A percentile compares a stretch with the other conserved stretches of the same genome.
Conservation (phyloP, 2,329 filamentous ascomycete species). For the Metarhizium anisopliae region DNA sequence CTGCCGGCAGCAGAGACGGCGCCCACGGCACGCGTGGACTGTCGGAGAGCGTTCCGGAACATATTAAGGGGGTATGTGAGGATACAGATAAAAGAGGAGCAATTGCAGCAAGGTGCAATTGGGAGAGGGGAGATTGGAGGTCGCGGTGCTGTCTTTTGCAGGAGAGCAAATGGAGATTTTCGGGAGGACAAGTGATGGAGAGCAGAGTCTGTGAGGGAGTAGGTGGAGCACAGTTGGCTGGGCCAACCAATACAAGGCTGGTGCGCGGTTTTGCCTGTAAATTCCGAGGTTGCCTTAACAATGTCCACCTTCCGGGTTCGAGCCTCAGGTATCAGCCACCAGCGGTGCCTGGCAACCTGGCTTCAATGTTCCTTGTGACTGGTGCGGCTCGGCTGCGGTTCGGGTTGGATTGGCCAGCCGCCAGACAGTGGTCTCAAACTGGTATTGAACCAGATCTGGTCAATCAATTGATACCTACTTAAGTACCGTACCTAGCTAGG, state of each 20-base stretch:
- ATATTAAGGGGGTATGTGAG: slow-evolving; percentile 54
- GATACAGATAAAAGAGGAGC: slow-evolving; percentile 44
- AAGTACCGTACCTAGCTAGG: no score
- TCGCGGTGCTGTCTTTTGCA: slow-evolving; percentile 38
- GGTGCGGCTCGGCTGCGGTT: no score
- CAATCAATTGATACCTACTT: no score
- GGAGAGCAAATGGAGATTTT: slow-evolving; percentile 37
- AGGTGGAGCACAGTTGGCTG: slow-evolving; percentile 27
- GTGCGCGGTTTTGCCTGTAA: slow-evolving; percentile 30
- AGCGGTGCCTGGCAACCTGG: not conserved
- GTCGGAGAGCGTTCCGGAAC: slow-evolving; percentile 97
- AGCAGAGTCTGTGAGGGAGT: slow-evolving; percentile 34
- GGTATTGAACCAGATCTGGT: no score
- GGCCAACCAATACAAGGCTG: slow-evolving; percentile 23
- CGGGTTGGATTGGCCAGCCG: no score
- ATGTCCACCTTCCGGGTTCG: slow-evolving; percentile 20
- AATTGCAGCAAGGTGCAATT: slow-evolving; percentile 57
- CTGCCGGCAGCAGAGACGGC: slow-evolving; percentile 87
- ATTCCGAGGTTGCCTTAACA: slow-evolving; percentile 29
- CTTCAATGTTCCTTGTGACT: not conserved
- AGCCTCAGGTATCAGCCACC: slow-evolving; percentile 8
- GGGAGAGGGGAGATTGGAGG: slow-evolving; percentile 51
- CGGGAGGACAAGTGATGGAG: slow-evolving; percentile 28
- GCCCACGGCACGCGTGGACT: slow-evolving; percentile 90
- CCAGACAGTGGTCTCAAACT: no score